Evolutionary conservation across 1,284 basidiomycete species (phyloP), one percentile per base, ranked within the genome.

Genomic region (Thelephora terrestris): DNA sequence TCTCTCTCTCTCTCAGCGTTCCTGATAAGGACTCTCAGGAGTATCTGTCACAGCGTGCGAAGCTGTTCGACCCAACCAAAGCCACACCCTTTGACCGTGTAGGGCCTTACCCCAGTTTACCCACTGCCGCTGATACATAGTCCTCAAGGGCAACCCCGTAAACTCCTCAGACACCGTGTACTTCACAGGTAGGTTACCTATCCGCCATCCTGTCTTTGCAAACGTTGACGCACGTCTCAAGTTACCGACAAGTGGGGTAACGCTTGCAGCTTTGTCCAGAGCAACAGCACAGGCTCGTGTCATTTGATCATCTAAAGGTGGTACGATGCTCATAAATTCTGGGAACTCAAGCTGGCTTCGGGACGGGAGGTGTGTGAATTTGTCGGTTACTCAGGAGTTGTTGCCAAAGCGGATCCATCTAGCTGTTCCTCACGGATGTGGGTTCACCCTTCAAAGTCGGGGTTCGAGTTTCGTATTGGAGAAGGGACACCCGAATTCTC

Each of bases 401-500:
- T 20, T 14, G 17, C 18, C 18, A 12, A 25, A 42, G 21, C n/a
- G n/a, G 18, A 7, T 23, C 21, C 21, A 25, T 42, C 9, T 55
- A 76, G 92, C 92, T 20, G 74, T 98, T 34, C 95, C 95, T 0
- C 81, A 85, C 55, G 92, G 85, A 0, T 95, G 91, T 58, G 95
- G 95, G 0, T 98, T 99, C 62, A 97, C 93, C 0, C 74, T 99
- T 7, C 95, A 98, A 64, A 96, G 96, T 65, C 78, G 95, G 50
- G 95, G 95, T 2, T 74, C 81, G 5, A 85, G 87, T 10, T 99
- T 98, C 63, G 72, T 80, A 4, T 71, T 97, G 18, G 70, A 74
- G 45, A 78, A 89, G 51, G 81, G 79, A 0, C 94, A 97, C 62
- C 85, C 90, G 0, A 98, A 99, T 64, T 76, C 74, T 35, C 68